A percentile compares a stretch with the other conserved stretches of the same genome.
Conservation (phyloP, 2,329 filamentous ascomycete species). For the Aulographum hederae region DNA sequence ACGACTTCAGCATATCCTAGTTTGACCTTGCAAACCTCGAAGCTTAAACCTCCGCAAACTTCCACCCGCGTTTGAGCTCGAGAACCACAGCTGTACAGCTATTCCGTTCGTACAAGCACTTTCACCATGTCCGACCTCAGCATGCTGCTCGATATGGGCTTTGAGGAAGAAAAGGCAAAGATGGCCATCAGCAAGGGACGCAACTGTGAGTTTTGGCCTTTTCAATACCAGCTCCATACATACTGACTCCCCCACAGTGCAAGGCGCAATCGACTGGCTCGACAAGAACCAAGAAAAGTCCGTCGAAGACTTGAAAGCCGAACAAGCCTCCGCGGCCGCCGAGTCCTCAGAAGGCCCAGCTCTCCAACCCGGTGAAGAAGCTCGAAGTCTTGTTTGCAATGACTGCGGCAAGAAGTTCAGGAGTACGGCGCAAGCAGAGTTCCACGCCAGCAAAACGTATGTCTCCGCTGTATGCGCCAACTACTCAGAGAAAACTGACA, state of each 20-base stretch:
- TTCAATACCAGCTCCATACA: slow-evolving; percentile 2
- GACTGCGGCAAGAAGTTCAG: slow-evolving; percentile 88
- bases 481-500: no score
- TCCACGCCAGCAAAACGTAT: slow-evolving; percentile 74
- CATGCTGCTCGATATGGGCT: slow-evolving; percentile 50
- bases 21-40: no score
- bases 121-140: slow-evolving; percentile 37
- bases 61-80: no score
- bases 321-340: slow-evolving; percentile 17
- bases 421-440: slow-evolving; percentile 64
- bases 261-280: slow-evolving; percentile 85
- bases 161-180: slow-evolving; percentile 65
- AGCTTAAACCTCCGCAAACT: no score
- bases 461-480: no score
- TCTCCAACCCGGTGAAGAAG: slow-evolving; percentile 51
- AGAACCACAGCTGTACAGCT: no score
- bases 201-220: slow-evolving; percentile 46
- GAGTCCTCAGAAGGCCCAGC: slow-evolving; percentile 38
- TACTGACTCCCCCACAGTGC: slow-evolving; percentile 33
- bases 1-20: no score
- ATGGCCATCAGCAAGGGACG: slow-evolving; percentile 72
- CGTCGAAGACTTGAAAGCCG: slow-evolving; percentile 56
- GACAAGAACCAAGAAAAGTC: slow-evolving; percentile 80
- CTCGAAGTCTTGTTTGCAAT: slow-evolving; percentile 76
- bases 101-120: no score